Conservation (phyloP, 345 rosid species). For the Cardamine chenopodiifolia region DNA sequence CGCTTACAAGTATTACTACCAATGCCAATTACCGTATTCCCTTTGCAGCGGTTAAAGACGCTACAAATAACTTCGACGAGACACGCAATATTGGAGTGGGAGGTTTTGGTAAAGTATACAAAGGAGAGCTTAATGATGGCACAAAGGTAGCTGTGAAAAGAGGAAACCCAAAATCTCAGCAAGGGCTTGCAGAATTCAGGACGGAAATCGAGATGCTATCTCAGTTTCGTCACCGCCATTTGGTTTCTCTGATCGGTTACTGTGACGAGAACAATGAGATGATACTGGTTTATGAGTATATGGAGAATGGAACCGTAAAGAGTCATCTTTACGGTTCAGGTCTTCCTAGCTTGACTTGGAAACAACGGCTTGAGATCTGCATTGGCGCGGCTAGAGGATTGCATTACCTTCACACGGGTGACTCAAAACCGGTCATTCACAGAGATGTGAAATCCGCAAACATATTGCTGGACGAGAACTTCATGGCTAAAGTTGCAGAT, state of each 20-base stretch:
- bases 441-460: slow-evolving; percentile 53
- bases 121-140: slow-evolving; percentile 53
- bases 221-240: slow-evolving; percentile 53
- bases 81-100: slow-evolving; percentile 50
- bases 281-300: slow-evolving; percentile 56
- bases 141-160: slow-evolving; percentile 60
- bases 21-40: slow-evolving; percentile 52
- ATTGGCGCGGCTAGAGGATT: slow-evolving; percentile 54
- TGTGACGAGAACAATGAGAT: slow-evolving; percentile 56
- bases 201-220: slow-evolving; percentile 62
- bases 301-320: slow-evolving; percentile 52
- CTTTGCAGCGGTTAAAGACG: slow-evolving; percentile 46
- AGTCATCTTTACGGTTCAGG: slow-evolving; percentile 48
- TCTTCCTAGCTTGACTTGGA: slow-evolving; percentile 47
- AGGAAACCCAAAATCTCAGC: slow-evolving; percentile 54
- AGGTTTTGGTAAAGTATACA: slow-evolving; percentile 57
- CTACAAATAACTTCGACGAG: slow-evolving; percentile 54
- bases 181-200: slow-evolving; percentile 55
- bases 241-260: slow-evolving; percentile 58
- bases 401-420: slow-evolving; percentile 54
- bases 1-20: slow-evolving; percentile 39
- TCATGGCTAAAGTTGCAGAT: slow-evolving; percentile 54
- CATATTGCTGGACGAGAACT: slow-evolving; percentile 49
- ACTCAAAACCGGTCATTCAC: slow-evolving; percentile 48
- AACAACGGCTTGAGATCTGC: slow-evolving; percentile 49